These are phyloP conservation scores for Termitomyces sp. DNA, from an alignment of 1,284 basidiomycete genomes.

Conservation along the genomic window DNA sequence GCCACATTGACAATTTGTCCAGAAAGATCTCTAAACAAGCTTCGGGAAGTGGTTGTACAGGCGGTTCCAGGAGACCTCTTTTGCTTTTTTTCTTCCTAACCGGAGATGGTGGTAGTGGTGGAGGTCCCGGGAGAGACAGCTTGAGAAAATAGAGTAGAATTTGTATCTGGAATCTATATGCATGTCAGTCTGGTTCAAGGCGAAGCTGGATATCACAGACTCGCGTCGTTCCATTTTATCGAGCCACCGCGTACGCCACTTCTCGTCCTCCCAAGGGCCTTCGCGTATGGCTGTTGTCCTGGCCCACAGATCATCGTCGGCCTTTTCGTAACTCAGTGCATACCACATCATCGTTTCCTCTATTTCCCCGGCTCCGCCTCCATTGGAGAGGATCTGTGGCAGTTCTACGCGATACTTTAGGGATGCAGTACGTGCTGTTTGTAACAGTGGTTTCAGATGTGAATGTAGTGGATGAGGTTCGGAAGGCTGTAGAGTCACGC, in stretches of 20 bases:
- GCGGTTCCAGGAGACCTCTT: conserved; percentile 22
- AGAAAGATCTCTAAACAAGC: conserved; percentile 65
- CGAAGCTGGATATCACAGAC: conserved; percentile 36
- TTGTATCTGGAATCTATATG: conserved; percentile 61
- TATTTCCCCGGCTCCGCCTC: conserved; percentile 52
- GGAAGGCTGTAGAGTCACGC: conserved; percentile 32
- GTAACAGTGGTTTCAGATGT: conserved; percentile 52
- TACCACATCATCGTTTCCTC: conserved; percentile 76
- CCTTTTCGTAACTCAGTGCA: conserved; percentile 54
- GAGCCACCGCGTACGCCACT: conserved; percentile 52
- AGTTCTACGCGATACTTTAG: conserved; percentile 64
- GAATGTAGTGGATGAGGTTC: conserved; percentile 50
- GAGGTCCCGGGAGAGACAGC: conserved; percentile 52
- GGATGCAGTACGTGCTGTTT: conserved; percentile 48
- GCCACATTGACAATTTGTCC: conserved; percentile 75
- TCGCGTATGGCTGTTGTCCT: conserved; percentile 19
- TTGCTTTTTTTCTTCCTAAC: conserved; percentile 36
- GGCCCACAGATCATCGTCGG: conserved; percentile 26
- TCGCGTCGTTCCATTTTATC: conserved; percentile 66
- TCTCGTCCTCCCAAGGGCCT: conserved; percentile 42
- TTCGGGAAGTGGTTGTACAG: conserved; percentile 24
- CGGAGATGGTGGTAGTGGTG: conserved; percentile 24
- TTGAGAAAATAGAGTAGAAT: conserved; percentile 63
- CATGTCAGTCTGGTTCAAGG: neutral
- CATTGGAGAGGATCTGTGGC: conserved; percentile 50